phyloP scores from a whole-genome alignment of 768 basidiomycete species.

The Nidularia pulvinata region DNA sequence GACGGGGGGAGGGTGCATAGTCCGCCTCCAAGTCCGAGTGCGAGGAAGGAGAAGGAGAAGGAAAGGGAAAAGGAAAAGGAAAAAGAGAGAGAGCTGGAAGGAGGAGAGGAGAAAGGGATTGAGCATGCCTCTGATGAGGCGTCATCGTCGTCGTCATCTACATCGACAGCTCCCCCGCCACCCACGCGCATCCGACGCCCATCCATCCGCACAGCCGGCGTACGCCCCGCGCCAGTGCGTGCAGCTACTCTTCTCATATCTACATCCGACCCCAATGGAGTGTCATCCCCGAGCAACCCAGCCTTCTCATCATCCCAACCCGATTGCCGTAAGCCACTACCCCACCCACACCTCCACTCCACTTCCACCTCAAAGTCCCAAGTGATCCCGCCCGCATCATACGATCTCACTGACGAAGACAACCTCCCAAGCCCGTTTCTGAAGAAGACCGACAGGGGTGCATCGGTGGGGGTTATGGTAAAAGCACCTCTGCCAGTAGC shows the following conservation, averaged over 20 bases:
- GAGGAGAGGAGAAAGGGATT: constrained; percentile 8
- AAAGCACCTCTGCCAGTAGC: neutral
- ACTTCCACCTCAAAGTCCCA: constrained; percentile 10
- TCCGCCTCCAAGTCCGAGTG: constrained; percentile 48
- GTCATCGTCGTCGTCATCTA: constrained; percentile 11
- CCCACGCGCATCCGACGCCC: neutral
- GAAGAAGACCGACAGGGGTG: constrained; percentile 41
- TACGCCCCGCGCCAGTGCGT: no score
- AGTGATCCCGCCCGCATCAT: constrained; percentile 38
- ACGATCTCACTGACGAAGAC: constrained; percentile 77
- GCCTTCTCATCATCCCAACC: no score
- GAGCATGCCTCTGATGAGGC: constrained; percentile 5
- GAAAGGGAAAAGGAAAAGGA: constrained; percentile 18
- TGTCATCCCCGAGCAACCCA: no score
- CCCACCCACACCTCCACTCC: constrained; percentile 39
- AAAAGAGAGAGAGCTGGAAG: constrained; percentile 13
- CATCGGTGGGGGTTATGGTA: constrained; percentile 1
- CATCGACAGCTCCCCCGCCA: constrained; percentile 3
- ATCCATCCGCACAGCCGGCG: no score
- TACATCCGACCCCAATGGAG: no score
- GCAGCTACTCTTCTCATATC: no score
- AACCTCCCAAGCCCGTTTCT: constrained; percentile 87
- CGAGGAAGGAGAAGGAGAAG: constrained; percentile 38
- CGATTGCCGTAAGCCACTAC: constrained; percentile 31
- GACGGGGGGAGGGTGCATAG: constrained; percentile 27